Base-by-base conservation (phyloP, 345 rosid genomes). In the Gossypioides kirkii region DNA sequence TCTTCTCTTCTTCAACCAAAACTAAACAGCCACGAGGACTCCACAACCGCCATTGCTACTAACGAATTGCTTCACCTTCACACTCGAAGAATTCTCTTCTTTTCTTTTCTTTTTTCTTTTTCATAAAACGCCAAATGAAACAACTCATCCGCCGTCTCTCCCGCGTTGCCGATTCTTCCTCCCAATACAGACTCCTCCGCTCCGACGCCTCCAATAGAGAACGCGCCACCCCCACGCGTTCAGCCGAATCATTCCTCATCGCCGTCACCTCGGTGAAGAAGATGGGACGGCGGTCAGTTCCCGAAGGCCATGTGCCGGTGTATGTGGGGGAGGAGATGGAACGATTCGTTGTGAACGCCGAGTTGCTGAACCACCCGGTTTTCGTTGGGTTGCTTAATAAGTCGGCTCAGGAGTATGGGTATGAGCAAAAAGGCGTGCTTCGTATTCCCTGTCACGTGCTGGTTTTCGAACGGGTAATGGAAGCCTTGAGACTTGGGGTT, bases 121-220 rank as follows among this genome's bases (percentile, higher is more conserved):
- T 20, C 13, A 54, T 23, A 23, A 1, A 23, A 25, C 17, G 36
- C 61, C 36, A 59, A 59, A 59, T 59, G 62, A 59, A 59, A 26
- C 62, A 59, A 26, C 62, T 59, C 62, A 59, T 59, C 10, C 62
- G 62, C 62, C 62, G 62, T 59, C 41, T 59, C 62, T 59, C 62
- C 9, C 62, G 62, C 41, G 62, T 59, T 12, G 38, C 62, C 38
- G 62, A 59, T 25, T 25, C 62, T 59, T 59, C 62, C 18, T 12
- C 18, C 9, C 38, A 59, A 59, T 59, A 59, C 38, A 59, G 9
- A 11, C 62, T 25, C n/a, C 62, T 59, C 62, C 62, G 62, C 13
- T 13, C 62, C 38, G 62, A 59, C n/a, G 4, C 61, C 36, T 58
- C 61, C 36, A 58, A 11, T 14, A 11, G 13, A 2, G 12, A 45